Conservation (phyloP, 306 rosid genomes). For the Prunus campanulata region DNA sequence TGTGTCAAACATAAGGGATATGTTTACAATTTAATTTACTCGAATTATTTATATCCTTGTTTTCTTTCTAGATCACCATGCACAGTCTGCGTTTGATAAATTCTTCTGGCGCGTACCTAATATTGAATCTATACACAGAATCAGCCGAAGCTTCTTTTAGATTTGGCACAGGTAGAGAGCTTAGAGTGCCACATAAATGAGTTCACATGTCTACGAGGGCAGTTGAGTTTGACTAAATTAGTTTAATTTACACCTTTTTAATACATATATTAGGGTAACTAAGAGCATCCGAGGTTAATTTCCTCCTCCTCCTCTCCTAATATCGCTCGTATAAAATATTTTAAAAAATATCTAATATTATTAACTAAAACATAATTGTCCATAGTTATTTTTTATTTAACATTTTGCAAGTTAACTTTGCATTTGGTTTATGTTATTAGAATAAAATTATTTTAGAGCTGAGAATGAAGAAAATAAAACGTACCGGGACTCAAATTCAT, state of each 20-base stretch:
- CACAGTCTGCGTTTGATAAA: neutral
- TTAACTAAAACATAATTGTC: too few relatives aligned
- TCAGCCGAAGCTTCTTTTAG: neutral
- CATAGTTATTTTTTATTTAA: too few relatives aligned
- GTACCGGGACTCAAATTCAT: too few relatives aligned
- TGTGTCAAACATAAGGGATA: neutral
- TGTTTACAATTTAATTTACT: neutral
- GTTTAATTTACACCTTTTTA: neutral
- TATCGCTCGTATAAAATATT: too few relatives aligned
- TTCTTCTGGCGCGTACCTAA: neutral
- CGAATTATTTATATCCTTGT: neutral
- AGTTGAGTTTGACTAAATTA: neutral
- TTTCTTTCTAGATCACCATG: neutral
- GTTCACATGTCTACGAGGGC: neutral
- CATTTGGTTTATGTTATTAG: too few relatives aligned
- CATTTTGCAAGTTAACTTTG: too few relatives aligned
- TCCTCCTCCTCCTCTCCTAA: too few relatives aligned
- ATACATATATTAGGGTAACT: too few relatives aligned
- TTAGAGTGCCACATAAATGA: neutral
- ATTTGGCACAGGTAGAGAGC: neutral
- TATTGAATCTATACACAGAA: neutral
- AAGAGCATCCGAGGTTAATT: too few relatives aligned
- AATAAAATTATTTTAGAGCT: too few relatives aligned
- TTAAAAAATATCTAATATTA: too few relatives aligned
- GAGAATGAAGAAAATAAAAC: too few relatives aligned